Base-by-base conservation (phyloP, 148 eudicot genomes). In the Cornus controversa region DNA sequence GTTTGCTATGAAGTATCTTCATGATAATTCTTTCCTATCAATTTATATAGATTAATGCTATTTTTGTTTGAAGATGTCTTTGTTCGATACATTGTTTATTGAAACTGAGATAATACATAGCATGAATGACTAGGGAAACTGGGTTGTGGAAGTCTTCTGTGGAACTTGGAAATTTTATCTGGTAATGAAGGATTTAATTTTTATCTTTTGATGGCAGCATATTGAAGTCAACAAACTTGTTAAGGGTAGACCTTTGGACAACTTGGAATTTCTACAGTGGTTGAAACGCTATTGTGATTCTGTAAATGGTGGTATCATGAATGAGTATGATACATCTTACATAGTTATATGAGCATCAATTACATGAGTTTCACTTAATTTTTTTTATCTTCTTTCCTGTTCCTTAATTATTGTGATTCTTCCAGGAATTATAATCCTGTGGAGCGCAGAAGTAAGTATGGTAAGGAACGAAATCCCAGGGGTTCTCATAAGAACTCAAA, bases 261-360 rank as follows among this genome's bases (percentile, higher is more conserved):
- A 95, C 80, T 84, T 95, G 88, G 98, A 95, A 86, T 90, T 95
- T 86, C 85, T 95, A 74, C 98, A 95, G 79, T 95, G 98, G 98
- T 81, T 95, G 74, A 95, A 95, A 74, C 97, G 94, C 81, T 93
- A 93, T 75, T 95, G 97, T 72, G 94, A 95, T 85, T 93, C 97
- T 36, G 79, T 93, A 82, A 93, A 88, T 69, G 94, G 94, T 71
- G 99, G 96, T 77, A 83, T 95, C 58, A 90, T 88, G 94, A 93
- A 91, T 64, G 92, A 91, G 99, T 95, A 91, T 72, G 78, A 66
- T 18, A 25, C 67, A 71, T 28, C 53, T 31, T 11, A 18, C 8
- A 60, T 6, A 60, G 20, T 71, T 24, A 16, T 47, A 34, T 42
- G 18, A 54, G 47, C 66, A 27, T 18, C 26, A 15, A 16, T 66